Evolutionary conservation across 768 basidiomycete genomes (phyloP).

Genomic region (Lactarius sp.): DNA sequence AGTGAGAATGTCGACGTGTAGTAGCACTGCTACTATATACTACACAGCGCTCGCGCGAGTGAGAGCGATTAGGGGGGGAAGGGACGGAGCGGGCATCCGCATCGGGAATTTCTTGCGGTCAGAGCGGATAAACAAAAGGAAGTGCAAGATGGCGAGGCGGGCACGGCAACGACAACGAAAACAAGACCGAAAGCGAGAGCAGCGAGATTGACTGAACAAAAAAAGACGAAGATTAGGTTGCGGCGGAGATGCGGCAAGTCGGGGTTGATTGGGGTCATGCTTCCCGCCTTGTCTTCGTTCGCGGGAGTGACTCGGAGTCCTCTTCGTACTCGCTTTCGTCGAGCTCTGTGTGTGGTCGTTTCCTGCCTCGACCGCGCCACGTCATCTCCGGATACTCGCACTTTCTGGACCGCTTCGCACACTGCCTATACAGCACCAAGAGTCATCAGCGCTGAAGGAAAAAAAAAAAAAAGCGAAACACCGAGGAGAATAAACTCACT

Average conservation of each 20-base stretch:
- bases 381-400: conserved; percentile 23
- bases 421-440: conserved; percentile 6
- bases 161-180: neutral
- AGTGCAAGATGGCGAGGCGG: neutral
- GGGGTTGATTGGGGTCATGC: neutral
- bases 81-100: neutral
- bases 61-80: conserved; percentile 8
- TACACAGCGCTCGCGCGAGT: conserved; percentile 12
- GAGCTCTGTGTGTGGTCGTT: neutral
- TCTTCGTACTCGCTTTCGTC: conserved; percentile 17
- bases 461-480: neutral
- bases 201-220: neutral
- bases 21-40: conserved; percentile 8
- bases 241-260: too few relatives aligned
- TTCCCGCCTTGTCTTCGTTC: neutral
- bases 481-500: conserved; percentile 3
- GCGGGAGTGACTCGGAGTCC: neutral
- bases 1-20: conserved; percentile 8
- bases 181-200: conserved; percentile 9
- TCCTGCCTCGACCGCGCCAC: conserved; percentile 22
- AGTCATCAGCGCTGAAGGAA: neutral
- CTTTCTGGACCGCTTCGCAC: conserved; percentile 14
- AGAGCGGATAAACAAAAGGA: neutral
- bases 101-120: neutral
- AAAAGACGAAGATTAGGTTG: neutral